Base-by-base conservation (phyloP, 495 filamentous ascomycete genomes). In the Xylona heveae region DNA sequence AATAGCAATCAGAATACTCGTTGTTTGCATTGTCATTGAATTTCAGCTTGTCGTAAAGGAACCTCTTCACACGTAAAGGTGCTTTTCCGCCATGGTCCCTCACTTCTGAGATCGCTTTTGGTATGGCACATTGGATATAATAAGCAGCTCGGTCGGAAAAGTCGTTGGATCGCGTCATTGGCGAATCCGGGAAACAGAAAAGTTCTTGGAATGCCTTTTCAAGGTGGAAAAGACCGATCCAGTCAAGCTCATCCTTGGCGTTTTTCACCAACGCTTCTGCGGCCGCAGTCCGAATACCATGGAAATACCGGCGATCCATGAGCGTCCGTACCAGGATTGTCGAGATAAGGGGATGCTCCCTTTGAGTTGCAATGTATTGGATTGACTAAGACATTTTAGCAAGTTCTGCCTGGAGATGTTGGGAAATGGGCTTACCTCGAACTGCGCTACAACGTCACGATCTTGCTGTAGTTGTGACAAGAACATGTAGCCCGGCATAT, bases 381-480 rank as follows among this genome's bases (percentile, higher is more conserved):
- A 77, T 53, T 2, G 70, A 68, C 59, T 68, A 35, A 3, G 23
- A 7, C 19, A 8, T 19, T 32, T 51, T 27, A 57, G 41, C 14
- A 8, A 30, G 6, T 4, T 7, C 14, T 22, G 14, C 17, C 4
- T 15, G 9, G 16, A 9, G 18, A 12, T 5, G 18, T 18, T 14
- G 14, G 14, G 16, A 33, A 18, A 8, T 18, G 12, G n/a, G 50
- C 55, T 51, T 44, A 71, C 68, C 52, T 97, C 88, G 37, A 90
- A 65, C 39, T 99, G 88, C 7, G 88, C 88, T 29, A 92, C 75
- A 28, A 99, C 81, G 54, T 99, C 88, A 38, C 84, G 64, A 55
- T 99, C 88, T 45, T 99, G 90, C 44, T 99, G 88, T 26, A 99
- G 58, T 47, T 99, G 88, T 1, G 88, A 94, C 33, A 92, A 62